phyloP scores from a whole-genome alignment of 305 asterid species.

The Andrographis paniculata region DNA sequence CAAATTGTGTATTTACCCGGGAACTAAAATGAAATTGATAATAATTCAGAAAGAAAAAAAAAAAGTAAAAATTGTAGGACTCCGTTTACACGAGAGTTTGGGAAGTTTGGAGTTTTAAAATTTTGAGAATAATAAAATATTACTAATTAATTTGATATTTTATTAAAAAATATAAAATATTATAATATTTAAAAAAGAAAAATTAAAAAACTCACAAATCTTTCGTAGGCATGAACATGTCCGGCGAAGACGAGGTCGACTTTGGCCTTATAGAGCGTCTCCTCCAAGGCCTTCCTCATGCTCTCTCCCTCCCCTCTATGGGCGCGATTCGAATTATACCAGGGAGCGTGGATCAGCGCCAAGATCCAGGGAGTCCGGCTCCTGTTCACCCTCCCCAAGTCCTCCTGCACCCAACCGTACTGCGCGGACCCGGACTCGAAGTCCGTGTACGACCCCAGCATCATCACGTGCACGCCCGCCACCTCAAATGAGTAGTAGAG shows the following conservation, averaged over 20 bases:
- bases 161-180: too few species aligned
- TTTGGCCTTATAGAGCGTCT: conserved; percentile 42
- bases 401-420: conserved; percentile 58
- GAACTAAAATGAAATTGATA: too few species aligned
- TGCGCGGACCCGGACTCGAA: conserved; percentile 51
- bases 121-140: too few species aligned
- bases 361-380: conserved; percentile 56
- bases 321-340: conserved; percentile 72
- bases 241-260: conserved; percentile 74
- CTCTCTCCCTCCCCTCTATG: conserved; percentile 62
- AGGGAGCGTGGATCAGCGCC: conserved; percentile 68
- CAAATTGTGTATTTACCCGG: too few species aligned
- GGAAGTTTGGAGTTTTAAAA: too few species aligned
- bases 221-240: conserved; percentile 85
- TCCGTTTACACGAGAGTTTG: too few species aligned
- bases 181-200: too few species aligned
- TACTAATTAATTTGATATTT: too few species aligned
- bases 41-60: too few species aligned
- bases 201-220: conserved; percentile 63
- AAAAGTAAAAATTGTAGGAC: too few species aligned
- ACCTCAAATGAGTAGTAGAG: conserved; percentile 71
- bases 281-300: conserved; percentile 72
- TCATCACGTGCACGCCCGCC: conserved; percentile 39
- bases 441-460: conserved; percentile 77
- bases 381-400: conserved; percentile 43